A percentile compares a stretch with the other conserved stretches of the same genome.
Evolutionary conservation across 1,139 yeast species (phyloP).

Genomic region (Geotrichum carabidarum): DNA sequence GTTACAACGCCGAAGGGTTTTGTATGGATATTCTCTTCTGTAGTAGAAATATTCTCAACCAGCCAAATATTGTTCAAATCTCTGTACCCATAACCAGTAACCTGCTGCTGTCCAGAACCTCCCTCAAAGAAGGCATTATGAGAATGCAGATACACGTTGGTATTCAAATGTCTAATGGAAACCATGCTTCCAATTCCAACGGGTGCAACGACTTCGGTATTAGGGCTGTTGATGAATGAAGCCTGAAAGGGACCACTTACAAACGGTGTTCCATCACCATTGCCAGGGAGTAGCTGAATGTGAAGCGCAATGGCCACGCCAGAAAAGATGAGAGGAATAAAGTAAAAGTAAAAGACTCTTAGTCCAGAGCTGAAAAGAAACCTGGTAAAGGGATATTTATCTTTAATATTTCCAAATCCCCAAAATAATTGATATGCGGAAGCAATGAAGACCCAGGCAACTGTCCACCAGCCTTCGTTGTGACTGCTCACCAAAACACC

Average conservation of each 20-base stretch:
- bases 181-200: constrained; percentile 63
- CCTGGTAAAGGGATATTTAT: constrained; percentile 37
- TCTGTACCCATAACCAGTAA: constrained; percentile 52
- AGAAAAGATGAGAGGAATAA: constrained; percentile 51
- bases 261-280: constrained; percentile 49
- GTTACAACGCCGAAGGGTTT: constrained; percentile 39
- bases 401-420: constrained; percentile 51
- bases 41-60: constrained; percentile 42
- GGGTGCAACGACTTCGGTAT: constrained; percentile 43
- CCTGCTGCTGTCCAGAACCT: constrained; percentile 64
- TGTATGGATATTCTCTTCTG: constrained; percentile 14
- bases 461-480: constrained; percentile 51
- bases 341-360: constrained; percentile 38
- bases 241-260: constrained; percentile 58
- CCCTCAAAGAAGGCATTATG: constrained; percentile 50
- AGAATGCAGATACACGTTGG: constrained; percentile 67
- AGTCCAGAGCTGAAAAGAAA: constrained; percentile 30
- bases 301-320: constrained; percentile 48
- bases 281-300: constrained; percentile 43
- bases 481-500: constrained; percentile 54
- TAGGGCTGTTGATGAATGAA: constrained; percentile 43
- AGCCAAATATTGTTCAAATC: constrained; percentile 64
- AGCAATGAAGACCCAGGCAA: constrained; percentile 48
- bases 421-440: constrained; percentile 50
- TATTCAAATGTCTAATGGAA: constrained; percentile 57